A percentile compares a stretch with the other conserved stretches of the same genome.
phyloP scores from a whole-genome alignment of 805 yeast species.

The Lipomyces sp. region DNA sequence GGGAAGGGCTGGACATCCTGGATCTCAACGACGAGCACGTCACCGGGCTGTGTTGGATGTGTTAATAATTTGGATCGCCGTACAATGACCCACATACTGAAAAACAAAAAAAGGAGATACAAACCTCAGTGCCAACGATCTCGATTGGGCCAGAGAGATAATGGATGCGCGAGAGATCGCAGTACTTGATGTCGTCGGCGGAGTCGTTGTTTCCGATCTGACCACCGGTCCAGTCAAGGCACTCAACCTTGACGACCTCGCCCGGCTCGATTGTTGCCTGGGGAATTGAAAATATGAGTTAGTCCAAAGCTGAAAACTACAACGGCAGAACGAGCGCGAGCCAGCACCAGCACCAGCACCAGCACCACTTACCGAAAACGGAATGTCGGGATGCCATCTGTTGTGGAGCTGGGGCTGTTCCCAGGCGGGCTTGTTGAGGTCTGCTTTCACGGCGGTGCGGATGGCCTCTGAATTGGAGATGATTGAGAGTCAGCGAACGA shows the following conservation, averaged over 20 bases:
- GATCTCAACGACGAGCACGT: slow-evolving; percentile 49
- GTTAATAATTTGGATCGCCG: neutral
- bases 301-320: neutral
- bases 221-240: slow-evolving; percentile 56
- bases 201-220: slow-evolving; percentile 48
- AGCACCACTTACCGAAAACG: slow-evolving; percentile 39
- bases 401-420: slow-evolving; percentile 50
- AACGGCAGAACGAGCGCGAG: neutral
- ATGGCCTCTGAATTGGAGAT: slow-evolving; percentile 30
- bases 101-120: neutral
- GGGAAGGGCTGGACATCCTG: slow-evolving; percentile 53
- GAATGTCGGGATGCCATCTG: slow-evolving; percentile 55
- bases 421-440: slow-evolving; percentile 46
- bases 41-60: slow-evolving; percentile 42
- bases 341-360: no score
- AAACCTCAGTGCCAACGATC: slow-evolving; percentile 42
- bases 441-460: slow-evolving; percentile 44
- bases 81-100: neutral
- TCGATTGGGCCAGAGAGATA: slow-evolving; percentile 51
- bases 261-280: slow-evolving; percentile 40
- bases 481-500: neutral
- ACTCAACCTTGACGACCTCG: slow-evolving; percentile 48
- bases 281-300: neutral
- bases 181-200: slow-evolving; percentile 49
- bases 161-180: slow-evolving; percentile 47